phyloP scores from a whole-genome alignment of 768 basidiomycete species.

The Calocera cornea region DNA sequence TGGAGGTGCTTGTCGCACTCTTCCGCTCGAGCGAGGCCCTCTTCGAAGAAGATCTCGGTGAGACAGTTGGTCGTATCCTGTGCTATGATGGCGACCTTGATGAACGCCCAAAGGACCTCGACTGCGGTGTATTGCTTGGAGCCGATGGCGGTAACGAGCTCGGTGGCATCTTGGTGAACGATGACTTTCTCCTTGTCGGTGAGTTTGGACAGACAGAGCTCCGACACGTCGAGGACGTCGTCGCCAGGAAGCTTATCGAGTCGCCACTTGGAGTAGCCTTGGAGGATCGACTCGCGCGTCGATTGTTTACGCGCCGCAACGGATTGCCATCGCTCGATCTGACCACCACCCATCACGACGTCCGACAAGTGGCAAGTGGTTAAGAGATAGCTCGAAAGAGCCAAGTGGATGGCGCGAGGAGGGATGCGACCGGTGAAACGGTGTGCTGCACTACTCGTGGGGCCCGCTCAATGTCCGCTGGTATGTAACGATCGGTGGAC shows the following conservation, averaged over 20 bases:
- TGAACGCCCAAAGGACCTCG: constrained; percentile 27
- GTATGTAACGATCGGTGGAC: neutral
- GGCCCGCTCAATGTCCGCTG: neutral
- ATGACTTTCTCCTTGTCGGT: constrained; percentile 23
- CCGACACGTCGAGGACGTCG: constrained; percentile 20
- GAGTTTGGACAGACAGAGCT: constrained; percentile 20
- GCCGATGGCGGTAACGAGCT: constrained; percentile 16
- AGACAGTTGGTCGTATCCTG: constrained; percentile 32
- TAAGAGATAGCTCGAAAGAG: neutral
- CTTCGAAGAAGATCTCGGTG: constrained; percentile 44
- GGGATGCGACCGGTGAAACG: neutral
- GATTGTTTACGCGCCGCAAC: constrained; percentile 5
- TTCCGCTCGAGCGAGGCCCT: constrained; percentile 28
- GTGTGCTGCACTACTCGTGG: neutral
- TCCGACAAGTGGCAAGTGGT: neutral
- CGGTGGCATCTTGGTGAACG: constrained; percentile 28
- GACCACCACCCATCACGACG: neutral
- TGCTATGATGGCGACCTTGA: constrained; percentile 26
- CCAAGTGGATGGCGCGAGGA: neutral
- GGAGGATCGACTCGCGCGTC: constrained; percentile 6
- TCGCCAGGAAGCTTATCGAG: constrained; percentile 1
- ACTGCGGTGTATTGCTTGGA: constrained; percentile 24
- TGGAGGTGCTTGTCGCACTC: constrained; percentile 37
- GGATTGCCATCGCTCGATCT: neutral
- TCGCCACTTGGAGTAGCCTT: constrained; percentile 7